Evolutionary conservation across 352 stramenopile genomes (phyloP).

Genomic region (Phytophthora sp.): DNA sequence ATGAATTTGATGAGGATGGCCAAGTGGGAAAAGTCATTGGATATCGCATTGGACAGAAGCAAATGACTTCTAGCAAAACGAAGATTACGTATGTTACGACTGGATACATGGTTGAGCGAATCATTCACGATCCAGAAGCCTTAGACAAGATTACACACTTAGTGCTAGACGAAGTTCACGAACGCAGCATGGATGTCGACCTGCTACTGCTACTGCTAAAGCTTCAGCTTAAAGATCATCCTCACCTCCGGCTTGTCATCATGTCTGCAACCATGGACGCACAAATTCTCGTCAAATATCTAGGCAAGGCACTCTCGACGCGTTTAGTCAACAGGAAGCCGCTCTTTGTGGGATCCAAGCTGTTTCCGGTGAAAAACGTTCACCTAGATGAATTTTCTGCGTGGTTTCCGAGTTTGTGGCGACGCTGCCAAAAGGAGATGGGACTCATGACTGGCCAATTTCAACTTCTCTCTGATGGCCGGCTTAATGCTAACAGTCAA

Average conservation of each 20-base stretch:
- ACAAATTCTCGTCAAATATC: slow-evolving; percentile 90
- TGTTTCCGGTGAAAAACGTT: slow-evolving; percentile 74
- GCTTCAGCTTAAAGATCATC: slow-evolving; percentile 63
- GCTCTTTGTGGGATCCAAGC: slow-evolving; percentile 84
- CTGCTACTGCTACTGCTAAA: slow-evolving; percentile 94
- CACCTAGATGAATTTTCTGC: slow-evolving; percentile 57
- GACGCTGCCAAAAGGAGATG: slow-evolving; percentile 49
- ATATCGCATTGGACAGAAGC: slow-evolving; percentile 90
- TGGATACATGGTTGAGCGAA: slow-evolving; percentile 95
- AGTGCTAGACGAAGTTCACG: slow-evolving; percentile 96
- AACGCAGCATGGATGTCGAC: slow-evolving; percentile 96
- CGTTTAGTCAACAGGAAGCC: slow-evolving; percentile 61
- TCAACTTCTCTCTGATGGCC: slow-evolving; percentile 29
- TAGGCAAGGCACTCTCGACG: slow-evolving; percentile 61
- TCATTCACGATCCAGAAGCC: slow-evolving; percentile 92
- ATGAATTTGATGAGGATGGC: slow-evolving; percentile 70
- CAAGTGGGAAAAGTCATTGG: slow-evolving; percentile 73
- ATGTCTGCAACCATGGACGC: slow-evolving; percentile 97
- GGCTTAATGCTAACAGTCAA: slow-evolving; percentile 51
- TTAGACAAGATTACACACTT: slow-evolving; percentile 93
- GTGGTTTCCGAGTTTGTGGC: slow-evolving; percentile 50
- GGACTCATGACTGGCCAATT: slow-evolving; percentile 51
- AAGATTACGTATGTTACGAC: slow-evolving; percentile 97
- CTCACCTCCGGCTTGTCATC: slow-evolving; percentile 91
- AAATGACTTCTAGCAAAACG: slow-evolving; percentile 90